These are phyloP conservation scores for Rhodofomes roseus DNA, from an alignment of 1,284 basidiomycete species.

Conservation along the genomic window DNA sequence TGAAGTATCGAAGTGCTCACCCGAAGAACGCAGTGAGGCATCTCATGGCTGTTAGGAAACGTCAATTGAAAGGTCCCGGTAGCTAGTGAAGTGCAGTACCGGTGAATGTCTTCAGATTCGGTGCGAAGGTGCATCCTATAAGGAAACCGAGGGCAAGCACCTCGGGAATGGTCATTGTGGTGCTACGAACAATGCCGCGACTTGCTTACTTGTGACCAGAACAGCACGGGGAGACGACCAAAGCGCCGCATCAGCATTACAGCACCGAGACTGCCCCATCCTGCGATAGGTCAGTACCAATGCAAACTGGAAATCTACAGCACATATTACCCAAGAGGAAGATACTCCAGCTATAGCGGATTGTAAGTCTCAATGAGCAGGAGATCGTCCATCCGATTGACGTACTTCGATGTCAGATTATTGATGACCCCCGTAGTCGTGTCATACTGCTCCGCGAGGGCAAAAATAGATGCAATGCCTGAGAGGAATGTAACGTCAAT, in stretches of 20 bases:
- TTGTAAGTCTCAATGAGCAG: neutral
- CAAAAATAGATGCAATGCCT: constrained; percentile 53
- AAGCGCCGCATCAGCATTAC: constrained; percentile 56
- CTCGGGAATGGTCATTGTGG: constrained; percentile 19
- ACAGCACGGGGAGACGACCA: constrained; percentile 58
- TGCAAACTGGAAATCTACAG: neutral
- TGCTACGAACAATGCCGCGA: neutral
- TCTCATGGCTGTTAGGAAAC: constrained; percentile 49
- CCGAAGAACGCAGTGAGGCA: constrained; percentile 70
- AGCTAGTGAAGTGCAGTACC: constrained; percentile 28
- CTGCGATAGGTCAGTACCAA: constrained; percentile 23
- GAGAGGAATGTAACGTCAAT: neutral
- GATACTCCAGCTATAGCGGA: constrained; percentile 54
- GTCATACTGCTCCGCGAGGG: constrained; percentile 52
- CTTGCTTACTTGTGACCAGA: constrained; percentile 53
- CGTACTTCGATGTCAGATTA: constrained; percentile 58
- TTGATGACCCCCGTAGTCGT: constrained; percentile 61
- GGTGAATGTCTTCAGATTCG: constrained; percentile 48
- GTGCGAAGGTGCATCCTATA: constrained; percentile 51
- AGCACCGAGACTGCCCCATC: constrained; percentile 59
- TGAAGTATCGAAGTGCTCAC: constrained; percentile 27
- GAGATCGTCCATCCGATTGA: constrained; percentile 1
- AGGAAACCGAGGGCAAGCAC: constrained; percentile 47
- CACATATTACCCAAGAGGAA: constrained; percentile 51
- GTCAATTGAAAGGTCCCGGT: neutral